Conservation (phyloP, 768 basidiomycete genomes). For the Termitomyces sp. region DNA sequence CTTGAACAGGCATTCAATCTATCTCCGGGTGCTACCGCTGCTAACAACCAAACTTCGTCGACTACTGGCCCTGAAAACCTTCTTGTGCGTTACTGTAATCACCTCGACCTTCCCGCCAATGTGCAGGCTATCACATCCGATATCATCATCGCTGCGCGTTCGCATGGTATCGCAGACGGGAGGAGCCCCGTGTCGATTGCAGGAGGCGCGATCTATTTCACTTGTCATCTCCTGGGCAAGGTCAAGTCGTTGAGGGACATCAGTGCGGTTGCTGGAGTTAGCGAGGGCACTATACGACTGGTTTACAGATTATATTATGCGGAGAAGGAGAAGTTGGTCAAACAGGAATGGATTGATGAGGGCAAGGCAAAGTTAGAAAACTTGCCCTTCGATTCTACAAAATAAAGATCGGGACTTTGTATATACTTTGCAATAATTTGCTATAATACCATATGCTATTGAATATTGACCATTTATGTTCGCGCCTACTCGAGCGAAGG, state of each 20-base stretch:
- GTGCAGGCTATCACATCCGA: constrained; percentile 82
- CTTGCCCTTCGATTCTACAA: constrained; percentile 37
- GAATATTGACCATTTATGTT: background rate
- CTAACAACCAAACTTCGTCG: constrained; percentile 42
- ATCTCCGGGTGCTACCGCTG: constrained; percentile 67
- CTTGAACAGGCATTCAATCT: constrained; percentile 88
- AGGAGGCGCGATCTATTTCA: constrained; percentile 95
- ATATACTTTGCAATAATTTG: background rate
- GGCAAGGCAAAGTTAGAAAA: constrained; percentile 60
- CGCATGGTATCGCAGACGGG: constrained; percentile 88
- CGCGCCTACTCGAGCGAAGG: background rate
- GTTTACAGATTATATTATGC: constrained; percentile 78
- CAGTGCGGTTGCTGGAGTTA: constrained; percentile 86
- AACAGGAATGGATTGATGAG: constrained; percentile 81
- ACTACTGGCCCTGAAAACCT: constrained; percentile 79
- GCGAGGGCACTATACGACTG: constrained; percentile 92
- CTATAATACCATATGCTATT: background rate
- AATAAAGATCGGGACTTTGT: constrained; percentile 22
- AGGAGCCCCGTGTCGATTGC: constrained; percentile 97
- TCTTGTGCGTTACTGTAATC: constrained; percentile 91
- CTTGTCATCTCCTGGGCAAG: constrained; percentile 76
- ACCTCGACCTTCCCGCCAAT: constrained; percentile 79
- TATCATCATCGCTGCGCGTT: constrained; percentile 75
- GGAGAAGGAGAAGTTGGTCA: constrained; percentile 75
- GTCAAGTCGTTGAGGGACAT: constrained; percentile 81